These are phyloP conservation scores for Striga hermonthica DNA, from an alignment of 305 asterid genomes.

Conservation along the genomic window DNA sequence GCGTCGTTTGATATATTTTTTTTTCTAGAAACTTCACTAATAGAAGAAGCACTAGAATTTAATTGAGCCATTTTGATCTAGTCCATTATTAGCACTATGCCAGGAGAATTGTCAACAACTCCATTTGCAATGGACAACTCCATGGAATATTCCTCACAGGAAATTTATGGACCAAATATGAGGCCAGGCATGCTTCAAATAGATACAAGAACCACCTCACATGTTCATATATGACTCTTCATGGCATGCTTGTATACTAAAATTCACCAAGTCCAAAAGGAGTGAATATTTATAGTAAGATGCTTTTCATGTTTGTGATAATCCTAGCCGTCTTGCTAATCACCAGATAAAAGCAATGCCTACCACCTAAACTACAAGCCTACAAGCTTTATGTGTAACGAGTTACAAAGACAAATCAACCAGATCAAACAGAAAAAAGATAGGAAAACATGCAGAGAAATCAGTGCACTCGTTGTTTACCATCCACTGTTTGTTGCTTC, in stretches of 20 bases:
- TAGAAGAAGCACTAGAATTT: no score
- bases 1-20: no score
- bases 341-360: background rate
- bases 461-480: constrained; percentile 37
- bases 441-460: background rate
- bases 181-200: background rate
- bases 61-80: no score
- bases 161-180: background rate
- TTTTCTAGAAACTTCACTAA: no score
- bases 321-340: background rate
- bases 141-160: background rate
- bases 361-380: background rate
- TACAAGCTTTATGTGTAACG: background rate
- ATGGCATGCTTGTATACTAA: background rate
- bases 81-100: no score
- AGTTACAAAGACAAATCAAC: constrained; percentile 17
- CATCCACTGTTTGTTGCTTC: constrained; percentile 64
- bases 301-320: constrained; percentile 7
- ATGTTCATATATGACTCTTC: background rate
- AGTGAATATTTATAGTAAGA: background rate
- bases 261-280: background rate
- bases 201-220: background rate
- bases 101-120: no score
- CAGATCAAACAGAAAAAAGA: constrained; percentile 16
- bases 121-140: no score